phyloP scores from a whole-genome alignment of 331 rosid species.

The Quercus phellos region DNA sequence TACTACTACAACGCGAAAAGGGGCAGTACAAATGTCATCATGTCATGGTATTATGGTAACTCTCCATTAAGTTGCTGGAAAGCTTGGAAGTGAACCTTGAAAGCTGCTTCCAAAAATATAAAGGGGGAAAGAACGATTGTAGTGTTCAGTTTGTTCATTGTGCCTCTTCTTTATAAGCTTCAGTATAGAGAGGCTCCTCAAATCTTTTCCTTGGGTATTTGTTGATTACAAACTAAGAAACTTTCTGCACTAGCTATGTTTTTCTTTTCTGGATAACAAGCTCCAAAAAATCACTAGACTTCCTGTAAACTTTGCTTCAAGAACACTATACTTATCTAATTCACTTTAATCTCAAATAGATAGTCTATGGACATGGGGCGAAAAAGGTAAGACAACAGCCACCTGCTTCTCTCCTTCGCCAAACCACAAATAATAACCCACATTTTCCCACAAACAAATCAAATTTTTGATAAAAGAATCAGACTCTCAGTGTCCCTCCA shows the following conservation, averaged over 20 bases:
- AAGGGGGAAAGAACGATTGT: too few relatives aligned
- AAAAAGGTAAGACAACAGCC: conserved; percentile 18
- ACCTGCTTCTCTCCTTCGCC: conserved; percentile 8
- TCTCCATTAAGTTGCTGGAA: background rate
- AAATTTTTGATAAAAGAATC: conserved; percentile 5
- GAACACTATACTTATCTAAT: conserved; percentile 28
- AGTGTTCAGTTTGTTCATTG: too few relatives aligned
- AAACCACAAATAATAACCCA: conserved; percentile 15
- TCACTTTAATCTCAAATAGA: conserved; percentile 11
- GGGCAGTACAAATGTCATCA: background rate
- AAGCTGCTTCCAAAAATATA: background rate
- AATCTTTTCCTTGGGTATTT: background rate
- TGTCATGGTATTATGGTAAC: background rate
- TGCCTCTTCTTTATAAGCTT: too few relatives aligned
- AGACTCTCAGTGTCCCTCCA: conserved; percentile 23
- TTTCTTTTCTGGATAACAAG: background rate
- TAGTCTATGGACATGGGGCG: conserved; percentile 18
- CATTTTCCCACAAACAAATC: conserved; percentile 7
- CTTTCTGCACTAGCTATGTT: background rate
- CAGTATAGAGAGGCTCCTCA: background rate
- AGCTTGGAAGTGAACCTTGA: background rate
- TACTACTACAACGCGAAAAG: too few relatives aligned
- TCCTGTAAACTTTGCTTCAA: conserved; percentile 12
- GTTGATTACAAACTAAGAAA: background rate
- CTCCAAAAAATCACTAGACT: conserved; percentile 1